Percentiles rank a stretch among this genome's conserved stretches.
These are phyloP conservation scores for Phytophthora pinifolia DNA, from an alignment of 352 stramenopile genomes.

Conservation along the genomic window DNA sequence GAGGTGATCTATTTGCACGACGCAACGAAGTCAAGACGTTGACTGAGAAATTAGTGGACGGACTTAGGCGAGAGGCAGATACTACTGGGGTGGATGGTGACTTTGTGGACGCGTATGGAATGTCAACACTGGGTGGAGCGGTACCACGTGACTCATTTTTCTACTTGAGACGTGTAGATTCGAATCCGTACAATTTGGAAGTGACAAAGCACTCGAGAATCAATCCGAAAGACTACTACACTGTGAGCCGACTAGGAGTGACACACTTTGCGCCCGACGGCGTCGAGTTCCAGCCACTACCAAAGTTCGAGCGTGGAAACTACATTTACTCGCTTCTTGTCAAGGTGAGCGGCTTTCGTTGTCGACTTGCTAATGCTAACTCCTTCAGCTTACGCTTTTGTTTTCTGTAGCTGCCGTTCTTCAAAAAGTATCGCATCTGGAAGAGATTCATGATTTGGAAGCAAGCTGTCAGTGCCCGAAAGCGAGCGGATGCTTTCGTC, in stretches of 20 bases:
- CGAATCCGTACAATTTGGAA: conserved; percentile 76
- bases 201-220: conserved; percentile 68
- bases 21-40: conserved; percentile 59
- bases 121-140: conserved; percentile 5
- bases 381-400: background rate
- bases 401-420: conserved; percentile 76
- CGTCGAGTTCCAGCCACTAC: conserved; percentile 88
- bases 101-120: background rate
- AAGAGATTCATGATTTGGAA: conserved; percentile 92
- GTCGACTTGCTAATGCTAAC: background rate
- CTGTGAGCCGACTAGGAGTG: conserved; percentile 85
- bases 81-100: background rate
- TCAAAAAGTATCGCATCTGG: conserved; percentile 88
- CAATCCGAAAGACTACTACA: conserved; percentile 88
- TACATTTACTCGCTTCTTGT: conserved; percentile 85
- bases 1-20: conserved; percentile 48
- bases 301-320: conserved; percentile 92
- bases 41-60: conserved; percentile 54
- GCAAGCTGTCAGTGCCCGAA: conserved; percentile 55
- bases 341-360: conserved; percentile 39
- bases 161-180: conserved; percentile 70
- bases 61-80: conserved; percentile 26
- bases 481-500: conserved; percentile 34
- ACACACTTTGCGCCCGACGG: conserved; percentile 83
- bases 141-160: conserved; percentile 59